A percentile compares a stretch with the other conserved stretches of the same genome.
phyloP scores from a whole-genome alignment of 805 yeast genomes.

The Wickerhamomyces queroliae region DNA sequence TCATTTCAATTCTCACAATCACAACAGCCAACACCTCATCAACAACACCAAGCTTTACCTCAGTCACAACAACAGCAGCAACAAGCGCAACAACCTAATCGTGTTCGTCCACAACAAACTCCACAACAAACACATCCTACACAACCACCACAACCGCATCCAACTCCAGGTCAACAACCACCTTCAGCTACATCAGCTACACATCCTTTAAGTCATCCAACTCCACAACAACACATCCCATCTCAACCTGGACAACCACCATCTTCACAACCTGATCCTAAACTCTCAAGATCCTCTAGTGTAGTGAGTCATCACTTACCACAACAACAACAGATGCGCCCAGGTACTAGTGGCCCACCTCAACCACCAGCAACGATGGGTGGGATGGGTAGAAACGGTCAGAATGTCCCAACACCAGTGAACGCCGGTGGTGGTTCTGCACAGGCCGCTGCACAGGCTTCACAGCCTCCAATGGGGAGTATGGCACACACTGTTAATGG shows the following conservation, averaged over 20 bases:
- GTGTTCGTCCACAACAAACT: constrained; percentile 2
- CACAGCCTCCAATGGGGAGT: not conserved
- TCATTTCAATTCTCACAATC: not conserved
- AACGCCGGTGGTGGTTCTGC: not conserved
- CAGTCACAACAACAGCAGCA: not conserved
- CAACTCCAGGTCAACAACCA: constrained; percentile 18
- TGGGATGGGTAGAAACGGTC: not conserved
- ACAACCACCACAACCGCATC: constrained; percentile 2
- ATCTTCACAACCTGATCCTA: constrained; percentile 14
- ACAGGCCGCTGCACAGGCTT: not conserved
- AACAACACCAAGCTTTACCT: constrained; percentile 1
- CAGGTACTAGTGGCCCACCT: not conserved
- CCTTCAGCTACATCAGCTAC: constrained; percentile 12
- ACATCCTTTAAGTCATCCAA: constrained; percentile 4
- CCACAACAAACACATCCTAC: constrained; percentile 5
- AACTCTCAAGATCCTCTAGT: constrained; percentile 1
- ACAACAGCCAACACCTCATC: constrained; percentile 1
- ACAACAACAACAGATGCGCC: not conserved
- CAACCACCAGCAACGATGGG: not conserved
- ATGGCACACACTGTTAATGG: not conserved
- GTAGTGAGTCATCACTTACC: constrained; percentile 1
- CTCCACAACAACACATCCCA: constrained; percentile 5
- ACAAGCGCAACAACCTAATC: constrained; percentile 4
- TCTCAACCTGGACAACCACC: constrained; percentile 10
- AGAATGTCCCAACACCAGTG: not conserved